Conservation (phyloP, 164 flowering plant genomes). For the Tetrastigma voinierianum region DNA sequence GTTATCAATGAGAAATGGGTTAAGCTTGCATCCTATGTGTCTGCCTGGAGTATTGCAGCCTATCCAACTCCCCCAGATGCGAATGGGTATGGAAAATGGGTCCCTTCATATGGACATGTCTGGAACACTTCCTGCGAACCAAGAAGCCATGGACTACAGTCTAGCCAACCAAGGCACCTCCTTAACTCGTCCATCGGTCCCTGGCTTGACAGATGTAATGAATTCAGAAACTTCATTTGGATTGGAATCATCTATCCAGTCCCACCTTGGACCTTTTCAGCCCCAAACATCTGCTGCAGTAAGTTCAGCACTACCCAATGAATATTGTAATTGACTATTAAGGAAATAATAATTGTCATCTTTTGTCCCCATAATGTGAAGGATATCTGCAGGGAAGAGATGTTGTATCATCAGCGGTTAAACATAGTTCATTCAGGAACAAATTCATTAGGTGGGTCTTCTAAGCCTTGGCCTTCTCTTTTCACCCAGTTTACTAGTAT, state of each 20-base stretch:
- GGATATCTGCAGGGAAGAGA: slow-evolving; percentile 33
- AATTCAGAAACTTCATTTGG: slow-evolving; percentile 34
- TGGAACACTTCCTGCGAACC: slow-evolving; percentile 25
- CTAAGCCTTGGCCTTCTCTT: neutral
- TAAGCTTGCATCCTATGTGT: slow-evolving; percentile 63
- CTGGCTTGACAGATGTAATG: slow-evolving; percentile 22
- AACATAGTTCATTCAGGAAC: slow-evolving; percentile 19
- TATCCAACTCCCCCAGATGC: slow-evolving; percentile 41
- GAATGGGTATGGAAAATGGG: slow-evolving; percentile 31
- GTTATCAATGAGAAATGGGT: slow-evolving; percentile 52
- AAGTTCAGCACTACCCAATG: slow-evolving; percentile 3
- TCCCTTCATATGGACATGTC: slow-evolving; percentile 25
- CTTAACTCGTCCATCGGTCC: slow-evolving; percentile 22
- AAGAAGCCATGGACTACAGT: slow-evolving; percentile 23
- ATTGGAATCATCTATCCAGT: slow-evolving; percentile 30
- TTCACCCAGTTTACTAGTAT: neutral
- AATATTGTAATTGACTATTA: neutral
- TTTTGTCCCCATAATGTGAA: slow-evolving; percentile 19
- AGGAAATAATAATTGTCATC: slow-evolving; percentile 3
- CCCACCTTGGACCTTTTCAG: slow-evolving; percentile 40
- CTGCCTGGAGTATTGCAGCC: slow-evolving; percentile 52
- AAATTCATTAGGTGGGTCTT: slow-evolving; percentile 36
- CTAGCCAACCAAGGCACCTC: slow-evolving; percentile 29
- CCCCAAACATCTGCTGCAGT: slow-evolving; percentile 33
- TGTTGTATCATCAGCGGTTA: slow-evolving; percentile 23